Conservation (phyloP, 2,329 filamentous ascomycete species). For the Tothia fuscella region DNA sequence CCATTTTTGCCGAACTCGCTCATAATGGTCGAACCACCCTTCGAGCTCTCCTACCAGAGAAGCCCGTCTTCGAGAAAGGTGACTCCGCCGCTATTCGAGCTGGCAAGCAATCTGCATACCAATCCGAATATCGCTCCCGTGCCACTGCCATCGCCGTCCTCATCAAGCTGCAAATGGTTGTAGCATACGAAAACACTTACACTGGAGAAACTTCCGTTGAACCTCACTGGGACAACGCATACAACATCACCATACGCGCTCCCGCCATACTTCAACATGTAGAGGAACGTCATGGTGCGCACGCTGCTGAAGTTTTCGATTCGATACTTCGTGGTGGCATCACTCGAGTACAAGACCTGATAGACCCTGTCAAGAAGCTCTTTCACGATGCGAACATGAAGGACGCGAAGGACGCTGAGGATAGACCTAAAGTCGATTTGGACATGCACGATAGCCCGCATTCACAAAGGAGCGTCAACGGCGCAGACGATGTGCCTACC, state of each 20-base stretch:
- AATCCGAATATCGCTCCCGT: too few species aligned
- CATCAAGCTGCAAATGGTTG: constrained; percentile 78
- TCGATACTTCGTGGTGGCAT: constrained; percentile 68
- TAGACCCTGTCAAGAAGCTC: constrained; percentile 50
- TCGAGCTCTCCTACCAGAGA: constrained; percentile 56
- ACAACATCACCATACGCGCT: constrained; percentile 60
- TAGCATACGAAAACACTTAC: constrained; percentile 53
- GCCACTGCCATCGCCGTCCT: constrained; percentile 69
- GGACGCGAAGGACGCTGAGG: constrained; percentile 24
- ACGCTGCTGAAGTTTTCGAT: constrained; percentile 62
- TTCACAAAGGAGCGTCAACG: constrained; percentile 15
- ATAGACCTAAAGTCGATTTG: constrained; percentile 12
- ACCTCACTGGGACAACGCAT: constrained; percentile 67
- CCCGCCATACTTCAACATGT: constrained; percentile 72
- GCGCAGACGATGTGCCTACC: constrained; percentile 13
- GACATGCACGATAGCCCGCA: constrained; percentile 15
- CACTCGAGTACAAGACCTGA: constrained; percentile 57
- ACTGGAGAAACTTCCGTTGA: constrained; percentile 65
- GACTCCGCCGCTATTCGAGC: too few species aligned
- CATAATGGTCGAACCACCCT: constrained; percentile 67
- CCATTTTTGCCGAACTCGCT: constrained; percentile 70
- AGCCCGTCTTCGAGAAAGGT: constrained; percentile 63
- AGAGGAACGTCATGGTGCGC: constrained; percentile 59
- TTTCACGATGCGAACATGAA: background rate
- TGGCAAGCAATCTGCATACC: too few species aligned